Evolutionary conservation across 2,329 filamentous ascomycete species (phyloP).

Genomic region (Claviceps pusilla): DNA sequence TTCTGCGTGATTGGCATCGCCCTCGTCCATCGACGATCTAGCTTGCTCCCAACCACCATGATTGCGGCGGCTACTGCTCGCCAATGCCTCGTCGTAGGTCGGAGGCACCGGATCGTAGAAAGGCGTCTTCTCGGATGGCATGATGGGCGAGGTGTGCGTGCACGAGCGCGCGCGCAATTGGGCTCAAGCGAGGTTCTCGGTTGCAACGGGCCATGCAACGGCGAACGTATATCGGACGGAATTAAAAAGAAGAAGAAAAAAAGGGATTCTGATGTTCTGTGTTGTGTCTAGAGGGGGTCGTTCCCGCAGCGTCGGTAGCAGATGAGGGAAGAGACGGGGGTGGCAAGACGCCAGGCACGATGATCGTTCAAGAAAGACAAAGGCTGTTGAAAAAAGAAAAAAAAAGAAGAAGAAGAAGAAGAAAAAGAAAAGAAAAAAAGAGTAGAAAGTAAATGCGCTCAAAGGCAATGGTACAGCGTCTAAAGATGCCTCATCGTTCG

Average conservation of each 20-base stretch:
- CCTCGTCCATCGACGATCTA: slow-evolving; percentile 31
- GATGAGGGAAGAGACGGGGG: not conserved
- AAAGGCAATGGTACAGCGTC: not conserved
- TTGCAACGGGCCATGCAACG: not conserved
- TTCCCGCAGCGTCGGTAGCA: not conserved
- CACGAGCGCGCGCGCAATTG: not conserved
- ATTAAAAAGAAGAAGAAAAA: not conserved
- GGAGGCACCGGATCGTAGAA: slow-evolving; percentile 30
- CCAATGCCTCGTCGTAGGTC: slow-evolving; percentile 28
- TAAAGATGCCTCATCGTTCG: not conserved
- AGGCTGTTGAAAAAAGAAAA: not conserved
- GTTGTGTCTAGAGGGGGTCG: not conserved
- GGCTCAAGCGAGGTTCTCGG: not conserved
- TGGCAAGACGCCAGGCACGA: not conserved
- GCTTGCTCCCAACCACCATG: slow-evolving; percentile 15
- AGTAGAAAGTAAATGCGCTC: not conserved
- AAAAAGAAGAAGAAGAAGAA: not conserved
- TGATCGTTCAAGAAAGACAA: not conserved
- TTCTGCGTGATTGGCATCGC: slow-evolving; percentile 57
- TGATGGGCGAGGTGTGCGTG: slow-evolving; percentile 6
- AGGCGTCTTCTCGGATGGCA: slow-evolving; percentile 26
- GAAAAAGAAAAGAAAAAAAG: not conserved
- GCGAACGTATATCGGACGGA: not conserved
- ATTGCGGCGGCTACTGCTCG: slow-evolving; percentile 20
- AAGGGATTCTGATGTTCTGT: not conserved